Base-by-base conservation (phyloP, 2,329 filamentous ascomycete species). In the Lachnellula willkommii region DNA sequence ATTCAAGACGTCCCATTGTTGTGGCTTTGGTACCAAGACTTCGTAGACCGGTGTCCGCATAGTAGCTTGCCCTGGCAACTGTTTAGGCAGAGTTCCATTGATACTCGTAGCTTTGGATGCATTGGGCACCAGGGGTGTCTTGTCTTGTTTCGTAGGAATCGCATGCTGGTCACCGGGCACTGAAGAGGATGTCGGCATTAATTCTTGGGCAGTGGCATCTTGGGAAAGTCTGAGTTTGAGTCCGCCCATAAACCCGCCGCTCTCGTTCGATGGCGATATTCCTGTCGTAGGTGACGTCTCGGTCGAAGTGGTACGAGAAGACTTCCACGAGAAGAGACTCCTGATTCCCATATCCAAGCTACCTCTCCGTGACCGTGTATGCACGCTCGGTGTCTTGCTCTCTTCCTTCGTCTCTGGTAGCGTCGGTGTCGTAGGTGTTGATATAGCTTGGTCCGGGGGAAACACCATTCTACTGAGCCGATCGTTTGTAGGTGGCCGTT, bases 181-280 rank as follows among this genome's bases (percentile, higher is more conserved):
- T 11, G 37, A 45, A 15, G 35, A 50, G 26, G 48, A 28, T 28
- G 58, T 46, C 39, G 54, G 55, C 40, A 60, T 56, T 15, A 40
- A 57, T 7, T 65, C 56, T 49, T 65, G 63, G 8, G 56, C 45
- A 28, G 54, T 46, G n/a, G 53, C 56, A 42, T 66, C 63, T 47
- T 64, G 59, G 6, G 60, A 63, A 28, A 65, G 58, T 46, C 63
- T 61, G 2, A 70, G 60, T 50, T 68, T 70, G 9, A 69, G 42
- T 26, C 68, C 68, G 17, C 67, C 68, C 43, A 69, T 66, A 40
- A 70, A 70, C 6, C 60, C 63, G 7, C 52, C 56, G 47, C 35
- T 51, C 2, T 37, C 42, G n/a, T 35, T 45, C 17, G 35, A 52
- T 22, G 58, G 42, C 17, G 60, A 39, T 14, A 55, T 47, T 39